Base-by-base conservation (phyloP, 163 green algal species). In the Coccomyxa subellipsoidea region DNA sequence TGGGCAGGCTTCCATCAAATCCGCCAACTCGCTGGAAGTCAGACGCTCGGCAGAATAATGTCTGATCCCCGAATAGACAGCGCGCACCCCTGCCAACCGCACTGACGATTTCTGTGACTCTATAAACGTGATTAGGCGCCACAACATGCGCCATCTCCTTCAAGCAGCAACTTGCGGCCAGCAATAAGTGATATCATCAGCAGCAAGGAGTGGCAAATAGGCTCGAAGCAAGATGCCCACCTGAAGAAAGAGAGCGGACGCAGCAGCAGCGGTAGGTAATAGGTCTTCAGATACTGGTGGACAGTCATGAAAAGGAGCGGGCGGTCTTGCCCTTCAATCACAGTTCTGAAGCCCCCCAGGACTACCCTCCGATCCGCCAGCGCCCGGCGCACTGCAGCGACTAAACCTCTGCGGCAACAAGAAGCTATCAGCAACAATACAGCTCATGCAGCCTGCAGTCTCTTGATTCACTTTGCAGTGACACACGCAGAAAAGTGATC, bases 31-130 rank as follows among this genome's bases (percentile, higher is more conserved):
- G 0, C 6, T 54, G 23, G 34, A 96, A 93, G 79, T 96, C 93
- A 0, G 59, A 37, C 7, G 82, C 80, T 18, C 92, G 82, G 80
- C 88, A 93, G 81, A 92, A 94, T n/a, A 96, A 81, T 15, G 82
- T 92, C 86, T 97, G 93, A 82, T 96, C 93, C 21, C 91, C 92
- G 81, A 95, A 94, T 27, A 95, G 78, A n/a, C 69, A 79, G 0
- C 88, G 80, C 40, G 92, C 85, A 10, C 92, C 92, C n/a, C 88
- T 87, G 76, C 31, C 23, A 34, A 12, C 18, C 34, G 18, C 25
- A 66, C 47, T 66, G 47, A 66, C 12, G 47, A 12, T 66, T 66
- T 18, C 12, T n/a, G n/a, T n/a, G n/a, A n/a, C n/a, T n/a, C 47
- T 1, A 59, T 21, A 23, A 59, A 7, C 5, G n/a, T n/a, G n/a